Percentiles rank a stretch among this genome's conserved stretches.
Conservation (phyloP, 78 protist species). For the Dictyostelium firmibasis region DNA sequence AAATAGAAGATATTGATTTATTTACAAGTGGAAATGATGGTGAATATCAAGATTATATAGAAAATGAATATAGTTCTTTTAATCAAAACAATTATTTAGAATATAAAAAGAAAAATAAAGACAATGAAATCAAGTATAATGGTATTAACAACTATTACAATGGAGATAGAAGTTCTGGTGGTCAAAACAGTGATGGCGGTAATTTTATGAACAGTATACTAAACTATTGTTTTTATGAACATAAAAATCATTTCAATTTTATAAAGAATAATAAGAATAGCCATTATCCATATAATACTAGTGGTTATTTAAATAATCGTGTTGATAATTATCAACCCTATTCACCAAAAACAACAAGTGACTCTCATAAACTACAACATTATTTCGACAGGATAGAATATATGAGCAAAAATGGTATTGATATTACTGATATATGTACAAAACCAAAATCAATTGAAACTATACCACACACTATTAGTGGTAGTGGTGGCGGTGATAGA, state of each 20-base stretch:
- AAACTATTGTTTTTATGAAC: neutral
- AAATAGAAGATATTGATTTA: constrained; percentile 42
- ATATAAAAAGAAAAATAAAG: neutral
- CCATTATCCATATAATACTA: neutral
- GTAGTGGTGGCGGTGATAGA: neutral
- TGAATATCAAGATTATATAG: neutral
- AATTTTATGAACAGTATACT: neutral
- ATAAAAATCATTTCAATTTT: neutral
- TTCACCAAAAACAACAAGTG: constrained; percentile 27
- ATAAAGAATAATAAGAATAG: neutral
- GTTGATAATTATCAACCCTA: neutral
- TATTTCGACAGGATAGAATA: neutral
- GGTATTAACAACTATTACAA: neutral
- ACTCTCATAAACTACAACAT: neutral
- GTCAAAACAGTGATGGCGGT: neutral
- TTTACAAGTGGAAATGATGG: neutral
- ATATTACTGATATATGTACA: neutral
- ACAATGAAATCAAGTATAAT: neutral
- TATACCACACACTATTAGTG: too few relatives aligned
- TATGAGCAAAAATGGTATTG: neutral
- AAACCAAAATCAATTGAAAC: neutral
- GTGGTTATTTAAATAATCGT: neutral
- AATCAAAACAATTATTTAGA: neutral
- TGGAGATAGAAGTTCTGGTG: neutral
- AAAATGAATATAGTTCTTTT: neutral